Evolutionary conservation across 345 rosid genomes (phyloP), one percentile per base, ranked within the genome.

Genomic region (Turnera subulata): DNA sequence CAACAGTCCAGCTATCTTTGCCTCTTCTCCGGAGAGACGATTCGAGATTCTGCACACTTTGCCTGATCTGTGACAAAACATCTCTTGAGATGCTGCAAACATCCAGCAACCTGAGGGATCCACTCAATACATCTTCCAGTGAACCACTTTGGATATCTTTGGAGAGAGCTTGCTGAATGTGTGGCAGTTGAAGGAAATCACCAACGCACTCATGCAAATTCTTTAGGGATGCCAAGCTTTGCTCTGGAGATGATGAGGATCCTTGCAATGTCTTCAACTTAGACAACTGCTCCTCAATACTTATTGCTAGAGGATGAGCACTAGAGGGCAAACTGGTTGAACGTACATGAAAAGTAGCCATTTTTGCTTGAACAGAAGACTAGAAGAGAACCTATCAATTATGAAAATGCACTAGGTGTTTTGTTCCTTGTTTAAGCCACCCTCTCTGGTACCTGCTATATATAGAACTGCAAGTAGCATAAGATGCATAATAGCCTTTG

Each of bases 261-360:
- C 69, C 56, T 23, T n/a, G n/a, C n/a, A 48, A 66, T 19, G 63
- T 44, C 32, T 55, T 63, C 35, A 72, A 57, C 50, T 33, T 59
- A 19, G 44, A 16, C 40, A 78, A 62, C 55, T 75, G 67, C 44
- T 59, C 56, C 59, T 69, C 64, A 21, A 78, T 70, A 56, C 61
- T 43, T 48, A 11, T 46, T 42, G 64, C 33, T 9, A 66, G 64
- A 60, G 75, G 80, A 60, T 75, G 73, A 55, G 53, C 35, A 19
- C 38, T 58, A 17, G 73, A 40, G 2, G 76, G 59, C 76, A 73
- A 75, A 58, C 80, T 79, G 53, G 53, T 52, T 2, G 80, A 78
- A 22, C 77, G 82, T 32, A 33, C 23, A 53, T 53, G 56, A 17
- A 42, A 53, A 33, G 42, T 17, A 53, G 56, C 56, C 40, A 37